Evolutionary conservation across 1,139 yeast species (phyloP), one percentile per base, ranked within the genome.

Genomic region (Spencermartinsiella ligniputridi): DNA sequence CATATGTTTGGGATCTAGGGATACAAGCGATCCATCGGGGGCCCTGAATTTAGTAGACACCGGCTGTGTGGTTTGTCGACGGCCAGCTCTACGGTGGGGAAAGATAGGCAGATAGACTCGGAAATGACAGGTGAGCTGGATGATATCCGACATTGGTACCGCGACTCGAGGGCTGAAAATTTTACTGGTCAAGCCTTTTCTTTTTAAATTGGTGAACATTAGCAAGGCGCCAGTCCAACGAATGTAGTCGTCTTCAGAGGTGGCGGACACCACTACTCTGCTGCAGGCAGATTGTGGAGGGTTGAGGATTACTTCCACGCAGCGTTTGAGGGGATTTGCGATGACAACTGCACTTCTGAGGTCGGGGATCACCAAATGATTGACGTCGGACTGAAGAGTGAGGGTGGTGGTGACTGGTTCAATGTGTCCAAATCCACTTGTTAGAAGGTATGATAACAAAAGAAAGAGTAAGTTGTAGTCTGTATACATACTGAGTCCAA

Each of bases 61-160:
- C 8, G 32, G n/a, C 15, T 27, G 32, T 9, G 32, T 27, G 15
- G 15, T 27, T n/a, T 9, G 32, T 4, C 32, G 32, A 9, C 32
- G 32, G 15, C 27, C 19, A 11, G 25, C 17, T 11, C 21, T 29
- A 13, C 36, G 22, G 20, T 41, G 44, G 21, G 35, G 49, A 22
- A 40, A 42, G 17, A 51, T 48, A 1, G 64, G 64, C 44, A 61
- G 56, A 40, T 46, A 53, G 3, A 57, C 60, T 36, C 55, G 52
- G 40, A 64, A 52, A 34, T 56, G 60, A 40, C 64, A 58, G 15
- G 62, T 55, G 35, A 63, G 46, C 11, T 5, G 5, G 15, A 62
- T 41, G 22, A 50, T 52, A 5, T 49, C 54, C 3, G 51, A 41
- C 13, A 42, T 17, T 2, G 25, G 40, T 34, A 15, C 40, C 6